These are phyloP conservation scores for Elaphomyces granulatus DNA, from an alignment of 495 filamentous ascomycete genomes.

Conservation along the genomic window DNA sequence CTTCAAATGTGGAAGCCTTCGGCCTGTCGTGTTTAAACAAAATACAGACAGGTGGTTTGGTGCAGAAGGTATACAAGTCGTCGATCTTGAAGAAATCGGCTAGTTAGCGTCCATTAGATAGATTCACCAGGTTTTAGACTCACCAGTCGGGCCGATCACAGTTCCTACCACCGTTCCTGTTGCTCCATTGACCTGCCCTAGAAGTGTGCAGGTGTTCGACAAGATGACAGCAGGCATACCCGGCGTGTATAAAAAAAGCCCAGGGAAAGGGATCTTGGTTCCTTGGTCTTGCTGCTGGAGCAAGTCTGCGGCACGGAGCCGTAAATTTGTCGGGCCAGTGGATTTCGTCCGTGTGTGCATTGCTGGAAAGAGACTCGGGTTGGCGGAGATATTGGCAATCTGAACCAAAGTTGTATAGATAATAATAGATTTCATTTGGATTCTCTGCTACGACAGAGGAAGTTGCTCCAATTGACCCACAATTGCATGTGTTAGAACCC, in stretches of 20 bases:
- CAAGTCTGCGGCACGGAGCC: not conserved
- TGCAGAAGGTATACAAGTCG: slow-evolving; percentile 11
- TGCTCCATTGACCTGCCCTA: slow-evolving; percentile 8
- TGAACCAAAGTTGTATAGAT: no score
- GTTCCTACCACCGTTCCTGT: slow-evolving; percentile 4
- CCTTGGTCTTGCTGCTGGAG: slow-evolving; percentile 1
- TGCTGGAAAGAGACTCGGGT: slow-evolving; percentile 4
- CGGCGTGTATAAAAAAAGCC: slow-evolving; percentile 7
- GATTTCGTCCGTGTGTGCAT: slow-evolving; percentile 2
- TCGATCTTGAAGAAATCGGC: slow-evolving; percentile 8
- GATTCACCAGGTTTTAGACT: slow-evolving; percentile 5
- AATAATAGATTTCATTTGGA: no score
- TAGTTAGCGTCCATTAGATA: no score
- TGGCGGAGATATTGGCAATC: no score
- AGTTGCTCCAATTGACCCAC: no score
- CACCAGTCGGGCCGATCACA: slow-evolving; percentile 8
- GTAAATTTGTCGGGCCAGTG: not conserved
- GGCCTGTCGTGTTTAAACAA: slow-evolving; percentile 6
- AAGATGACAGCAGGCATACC: slow-evolving; percentile 5
- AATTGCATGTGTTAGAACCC: no score
- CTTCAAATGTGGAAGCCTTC: not conserved
- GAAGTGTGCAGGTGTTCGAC: slow-evolving; percentile 3
- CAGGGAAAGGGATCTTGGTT: slow-evolving; percentile 6
- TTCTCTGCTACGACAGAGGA: no score
- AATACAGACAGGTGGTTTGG: slow-evolving; percentile 7